Evolutionary conservation across 192 early-diverging fungal genomes (phyloP).

Genomic region (Obelidium mucronatum): DNA sequence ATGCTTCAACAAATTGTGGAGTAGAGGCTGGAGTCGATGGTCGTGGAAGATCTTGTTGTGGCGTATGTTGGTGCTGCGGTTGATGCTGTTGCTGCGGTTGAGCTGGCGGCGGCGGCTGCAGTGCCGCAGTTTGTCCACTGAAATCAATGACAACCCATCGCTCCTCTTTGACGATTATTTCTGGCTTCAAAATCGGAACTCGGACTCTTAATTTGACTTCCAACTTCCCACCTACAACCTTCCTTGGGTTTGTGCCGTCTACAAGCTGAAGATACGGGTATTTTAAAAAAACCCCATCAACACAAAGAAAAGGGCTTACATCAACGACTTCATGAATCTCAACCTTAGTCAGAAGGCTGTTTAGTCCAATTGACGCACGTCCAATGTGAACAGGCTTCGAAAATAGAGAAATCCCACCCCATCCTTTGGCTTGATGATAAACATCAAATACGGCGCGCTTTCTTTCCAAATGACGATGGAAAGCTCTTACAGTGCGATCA

Average conservation of each 20-base stretch:
- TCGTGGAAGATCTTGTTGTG: conserved; percentile 2
- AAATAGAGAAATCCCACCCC: conserved; percentile 60
- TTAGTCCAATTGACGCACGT: conserved; percentile 61
- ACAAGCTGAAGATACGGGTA: background rate
- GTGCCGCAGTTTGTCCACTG: background rate
- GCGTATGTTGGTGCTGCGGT: too few relatives aligned
- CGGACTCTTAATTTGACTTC: conserved; percentile 70
- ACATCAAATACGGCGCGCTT: conserved; percentile 76
- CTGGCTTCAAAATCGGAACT: conserved; percentile 62
- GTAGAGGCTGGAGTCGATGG: background rate
- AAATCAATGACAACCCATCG: conserved; percentile 72
- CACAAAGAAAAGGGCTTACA: too few relatives aligned
- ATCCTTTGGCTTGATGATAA: conserved; percentile 60
- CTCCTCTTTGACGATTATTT: conserved; percentile 64
- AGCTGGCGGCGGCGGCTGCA: background rate
- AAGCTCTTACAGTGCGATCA: conserved; percentile 59
- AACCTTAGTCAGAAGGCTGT: conserved; percentile 64
- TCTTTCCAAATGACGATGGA: conserved; percentile 71
- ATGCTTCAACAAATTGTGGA: background rate
- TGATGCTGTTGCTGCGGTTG: too few relatives aligned
- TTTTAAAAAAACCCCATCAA: conserved; percentile 4
- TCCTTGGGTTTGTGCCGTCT: too few relatives aligned
- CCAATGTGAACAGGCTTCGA: conserved; percentile 58
- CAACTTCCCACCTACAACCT: conserved; percentile 70
- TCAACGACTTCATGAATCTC: conserved; percentile 72